Evolutionary conservation across 169 alveolate species (phyloP), one percentile per base, ranked within the genome.

Genomic region (Cryptosporidium sp.): DNA sequence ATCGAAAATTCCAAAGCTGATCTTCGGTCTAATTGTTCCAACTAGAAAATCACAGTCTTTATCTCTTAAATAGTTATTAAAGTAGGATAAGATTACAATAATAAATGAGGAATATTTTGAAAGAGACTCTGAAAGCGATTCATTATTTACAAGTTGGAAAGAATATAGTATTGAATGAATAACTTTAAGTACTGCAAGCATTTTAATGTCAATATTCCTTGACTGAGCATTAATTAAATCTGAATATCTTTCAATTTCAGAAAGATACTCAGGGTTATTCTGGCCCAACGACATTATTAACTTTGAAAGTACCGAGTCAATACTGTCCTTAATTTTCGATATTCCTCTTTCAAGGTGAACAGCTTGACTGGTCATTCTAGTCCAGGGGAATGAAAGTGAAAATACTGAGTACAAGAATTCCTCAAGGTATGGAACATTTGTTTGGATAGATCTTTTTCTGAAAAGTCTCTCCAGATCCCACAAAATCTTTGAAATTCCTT

Each of bases 381-480:
- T 80, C 89, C 89, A 80, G 18, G 89, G 89, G 21, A 80, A 80
- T 21, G 89, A 41, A 18, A 62, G 41, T 29, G 89, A 80, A 65
- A 80, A 80, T 18, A 80, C 62, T 26, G 89, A 59, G 3, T 31
- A 33, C 16, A 80, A n/a, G 16, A 80, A 62, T 35, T 80, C 89
- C 8, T 14, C 67, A 26, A 80, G 23, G 41, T 21, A 23, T 12
- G 7, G 14, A 3, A 18, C 29, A 35, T 37, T 50, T n/a, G 33
- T 33, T 26, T 43, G 16, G 3, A 12, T 31, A n/a, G 39, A 45
- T 18, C 65, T 59, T 26, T 65, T 59, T 43, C 70, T 23, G 21
- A 62, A 41, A 29, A 80, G 62, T 39, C 65, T 41, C 18, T 70
- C 31, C 23, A 70, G 8, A 70, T 45, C 50, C 65, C 37, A 70